These are phyloP conservation scores for Lactarius pseudohatsudake DNA, from an alignment of 768 basidiomycete genomes.

Conservation along the genomic window DNA sequence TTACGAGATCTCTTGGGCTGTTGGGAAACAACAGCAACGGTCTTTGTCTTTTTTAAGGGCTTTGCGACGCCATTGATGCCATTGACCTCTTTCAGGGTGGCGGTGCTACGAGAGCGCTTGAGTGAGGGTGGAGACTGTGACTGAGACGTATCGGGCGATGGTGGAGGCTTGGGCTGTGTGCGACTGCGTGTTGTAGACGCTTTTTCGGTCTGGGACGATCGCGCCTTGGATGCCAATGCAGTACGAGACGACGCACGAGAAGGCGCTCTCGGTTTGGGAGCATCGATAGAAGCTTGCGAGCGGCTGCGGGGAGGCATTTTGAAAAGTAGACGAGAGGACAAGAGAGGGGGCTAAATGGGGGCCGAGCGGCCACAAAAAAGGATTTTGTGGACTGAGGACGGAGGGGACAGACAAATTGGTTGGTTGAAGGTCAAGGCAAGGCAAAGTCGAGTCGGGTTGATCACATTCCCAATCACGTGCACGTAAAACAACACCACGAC, in stretches of 20 bases:
- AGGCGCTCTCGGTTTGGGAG: constrained; percentile 20
- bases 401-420: not conserved
- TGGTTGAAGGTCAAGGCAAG: constrained; percentile 2
- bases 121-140: constrained; percentile 23
- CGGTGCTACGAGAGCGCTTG: constrained; percentile 22
- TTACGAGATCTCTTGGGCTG: constrained; percentile 11
- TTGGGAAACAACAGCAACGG: not conserved
- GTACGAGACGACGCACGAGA: constrained; percentile 25
- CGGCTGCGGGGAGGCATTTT: constrained; percentile 26
- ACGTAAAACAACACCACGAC: constrained; percentile 6
- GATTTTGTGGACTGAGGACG: not conserved
- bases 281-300: constrained; percentile 21
- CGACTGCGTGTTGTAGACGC: constrained; percentile 4
- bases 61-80: constrained; percentile 18
- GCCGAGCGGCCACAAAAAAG: not conserved
- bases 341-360: not conserved
- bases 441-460: not conserved
- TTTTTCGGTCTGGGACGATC: constrained; percentile 7
- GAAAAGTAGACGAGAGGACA: not conserved
- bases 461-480: constrained; percentile 11
- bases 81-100: constrained; percentile 23
- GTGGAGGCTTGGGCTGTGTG: constrained; percentile 13
- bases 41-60: constrained; percentile 14
- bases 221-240: constrained; percentile 3
- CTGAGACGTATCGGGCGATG: constrained; percentile 22